Evolutionary conservation across 2,329 filamentous ascomycete genomes (phyloP), one percentile per base, ranked within the genome.

Genomic region (Arthrocladium fulminans): DNA sequence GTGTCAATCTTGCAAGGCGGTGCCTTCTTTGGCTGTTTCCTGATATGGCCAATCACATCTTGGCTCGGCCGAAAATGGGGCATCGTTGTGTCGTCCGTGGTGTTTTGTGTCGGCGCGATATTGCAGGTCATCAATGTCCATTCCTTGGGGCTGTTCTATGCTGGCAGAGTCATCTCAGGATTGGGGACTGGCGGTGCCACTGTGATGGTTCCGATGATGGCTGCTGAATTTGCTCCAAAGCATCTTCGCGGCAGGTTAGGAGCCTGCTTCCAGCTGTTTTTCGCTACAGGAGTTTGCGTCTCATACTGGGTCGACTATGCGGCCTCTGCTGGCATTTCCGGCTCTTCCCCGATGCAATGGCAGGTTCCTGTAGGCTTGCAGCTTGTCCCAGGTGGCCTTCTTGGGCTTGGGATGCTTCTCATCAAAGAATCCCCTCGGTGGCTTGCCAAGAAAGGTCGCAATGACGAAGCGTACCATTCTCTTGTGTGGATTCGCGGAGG

Each of bases 291-390:
- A 1, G 76, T 76, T 45, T 71, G 75, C 38, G 62, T 67, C 0
- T 73, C 70, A 3, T 77, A 77, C 58, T 77, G 73, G 72, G 65
- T 77, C 37, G 73, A 76, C 59, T 77, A 75, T 47, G 72, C 65
- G 13, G 68, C 72, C 3, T 56, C 61, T 1, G 59, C 60, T 27
- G 56, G 62, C 47, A 61, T 70, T 38, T 48, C 57, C 2, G 49
- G 55, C 51, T 2, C n/a, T 57, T 64, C 34, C 4, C 53, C 69
- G 0, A 60, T 60, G 2, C 74, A 79, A 60, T 79, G 75, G 76
- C 75, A 77, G 59, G 68, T 78, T 23, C 75, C 75, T 1, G 69
- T 79, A 46, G 74, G 71, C 0, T 62, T 78, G 13, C 70, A 76
- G 54, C 64, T 76, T 4, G 63, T 76, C 1, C 70, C 71, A 0